Percentiles rank a stretch among this genome's conserved stretches.
These are phyloP conservation scores for Corymbia citriodora DNA, from an alignment of 441 rosid species.

Conservation along the genomic window DNA sequence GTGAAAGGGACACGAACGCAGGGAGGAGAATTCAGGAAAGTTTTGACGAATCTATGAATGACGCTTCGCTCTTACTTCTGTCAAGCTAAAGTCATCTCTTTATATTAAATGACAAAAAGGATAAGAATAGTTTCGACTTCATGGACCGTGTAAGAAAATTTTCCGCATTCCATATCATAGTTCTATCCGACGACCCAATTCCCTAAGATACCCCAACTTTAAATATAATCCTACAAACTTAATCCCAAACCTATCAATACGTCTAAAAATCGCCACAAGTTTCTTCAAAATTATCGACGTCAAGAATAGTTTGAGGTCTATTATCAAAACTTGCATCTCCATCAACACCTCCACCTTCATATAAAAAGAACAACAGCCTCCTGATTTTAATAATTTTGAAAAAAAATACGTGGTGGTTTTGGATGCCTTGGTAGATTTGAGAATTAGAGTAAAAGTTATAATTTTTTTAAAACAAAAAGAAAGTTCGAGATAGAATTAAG, in stretches of 20 bases:
- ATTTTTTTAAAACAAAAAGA: too few species aligned
- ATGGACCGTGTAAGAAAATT: background rate
- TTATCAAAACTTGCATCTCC: background rate
- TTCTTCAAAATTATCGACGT: background rate
- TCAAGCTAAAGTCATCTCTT: background rate
- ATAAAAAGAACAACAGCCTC: background rate
- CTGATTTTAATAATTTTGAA: background rate
- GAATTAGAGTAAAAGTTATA: background rate
- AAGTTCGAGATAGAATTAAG: background rate
- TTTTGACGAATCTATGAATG: background rate
- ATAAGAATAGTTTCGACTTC: background rate
- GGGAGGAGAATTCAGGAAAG: background rate
- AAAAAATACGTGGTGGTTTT: background rate
- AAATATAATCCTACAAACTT: too few species aligned
- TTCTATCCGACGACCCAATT: too few species aligned
- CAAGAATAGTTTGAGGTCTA: background rate
- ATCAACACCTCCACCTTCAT: background rate
- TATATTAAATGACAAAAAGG: background rate
- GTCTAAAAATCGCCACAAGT: background rate
- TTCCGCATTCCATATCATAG: background rate
- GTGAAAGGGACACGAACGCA: background rate
- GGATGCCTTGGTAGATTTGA: fast-evolving
- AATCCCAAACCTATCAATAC: background rate
- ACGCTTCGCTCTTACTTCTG: background rate
- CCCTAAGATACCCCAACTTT: too few species aligned